Evolutionary conservation across 345 rosid species (phyloP).

Genomic region (Bruguiera gymnorhiza): DNA sequence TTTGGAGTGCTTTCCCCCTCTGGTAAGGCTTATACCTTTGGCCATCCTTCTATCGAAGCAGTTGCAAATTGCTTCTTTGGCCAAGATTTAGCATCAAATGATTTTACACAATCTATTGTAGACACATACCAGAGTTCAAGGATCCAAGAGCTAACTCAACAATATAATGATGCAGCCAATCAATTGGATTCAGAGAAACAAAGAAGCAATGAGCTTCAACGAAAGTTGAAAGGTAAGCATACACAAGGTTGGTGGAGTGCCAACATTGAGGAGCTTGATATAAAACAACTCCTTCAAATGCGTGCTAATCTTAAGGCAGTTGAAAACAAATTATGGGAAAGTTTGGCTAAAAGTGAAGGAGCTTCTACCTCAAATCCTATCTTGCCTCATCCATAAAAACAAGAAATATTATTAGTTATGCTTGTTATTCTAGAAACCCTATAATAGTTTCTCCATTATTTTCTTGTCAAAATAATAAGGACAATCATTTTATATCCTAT

Average conservation of each 20-base stretch:
- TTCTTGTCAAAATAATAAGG: too few species aligned
- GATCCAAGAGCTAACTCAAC: background rate
- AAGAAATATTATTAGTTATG: too few species aligned
- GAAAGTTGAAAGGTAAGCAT: background rate
- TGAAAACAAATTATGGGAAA: too few species aligned
- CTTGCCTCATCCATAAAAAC: too few species aligned
- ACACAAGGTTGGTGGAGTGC: background rate
- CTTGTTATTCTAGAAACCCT: too few species aligned
- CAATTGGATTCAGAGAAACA: background rate
- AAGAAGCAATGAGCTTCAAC: background rate
- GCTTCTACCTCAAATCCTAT: too few species aligned
- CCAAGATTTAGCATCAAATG: background rate
- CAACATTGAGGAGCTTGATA: background rate
- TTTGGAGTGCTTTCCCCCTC: constrained; percentile 34
- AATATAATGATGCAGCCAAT: background rate
- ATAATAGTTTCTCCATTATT: too few species aligned
- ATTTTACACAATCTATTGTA: background rate
- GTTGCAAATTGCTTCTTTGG: constrained; percentile 6
- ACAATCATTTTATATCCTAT: too few species aligned
- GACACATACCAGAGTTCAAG: background rate
- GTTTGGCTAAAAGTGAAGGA: too few species aligned
- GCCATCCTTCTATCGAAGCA: constrained; percentile 33
- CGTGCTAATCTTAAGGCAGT: too few species aligned
- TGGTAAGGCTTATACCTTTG: constrained; percentile 35
- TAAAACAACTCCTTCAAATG: too few species aligned